Evolutionary conservation across 2,329 filamentous ascomycete species (phyloP).

Genomic region (Fusarium ambrosium): DNA sequence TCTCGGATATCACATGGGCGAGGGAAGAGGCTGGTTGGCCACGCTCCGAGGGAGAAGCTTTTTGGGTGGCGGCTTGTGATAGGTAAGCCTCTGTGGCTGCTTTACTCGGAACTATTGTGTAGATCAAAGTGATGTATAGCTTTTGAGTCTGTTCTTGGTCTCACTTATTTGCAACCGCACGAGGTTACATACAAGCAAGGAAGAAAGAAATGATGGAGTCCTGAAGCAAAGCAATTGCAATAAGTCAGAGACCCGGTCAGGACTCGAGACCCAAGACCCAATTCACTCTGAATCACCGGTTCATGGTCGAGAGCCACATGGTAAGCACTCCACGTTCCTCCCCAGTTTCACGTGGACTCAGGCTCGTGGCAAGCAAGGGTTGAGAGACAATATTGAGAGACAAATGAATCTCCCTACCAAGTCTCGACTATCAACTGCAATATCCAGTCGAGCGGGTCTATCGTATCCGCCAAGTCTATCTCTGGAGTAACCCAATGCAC

Average conservation of each 20-base stretch:
- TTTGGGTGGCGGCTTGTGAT: neutral
- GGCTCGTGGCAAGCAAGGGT: conserved; percentile 28
- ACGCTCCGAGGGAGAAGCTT: conserved; percentile 1
- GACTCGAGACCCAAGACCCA: conserved; percentile 12
- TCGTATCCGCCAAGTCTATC: conserved; percentile 7
- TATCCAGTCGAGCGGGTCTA: neutral
- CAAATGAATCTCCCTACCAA: conserved; percentile 6
- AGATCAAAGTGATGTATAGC: conserved; percentile 39
- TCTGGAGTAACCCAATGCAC: conserved; percentile 8
- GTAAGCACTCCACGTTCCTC: conserved; percentile 38
- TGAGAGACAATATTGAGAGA: conserved; percentile 22
- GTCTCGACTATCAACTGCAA: neutral
- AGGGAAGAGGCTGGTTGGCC: conserved; percentile 6
- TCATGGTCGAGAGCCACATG: conserved; percentile 27
- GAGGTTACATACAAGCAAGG: conserved; percentile 29
- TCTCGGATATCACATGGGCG: conserved; percentile 47
- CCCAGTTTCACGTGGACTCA: conserved; percentile 34
- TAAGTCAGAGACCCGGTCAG: conserved; percentile 1
- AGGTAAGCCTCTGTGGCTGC: conserved; percentile 22
- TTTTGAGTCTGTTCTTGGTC: conserved; percentile 22
- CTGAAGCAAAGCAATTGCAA: conserved; percentile 4
- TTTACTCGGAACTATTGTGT: conserved; percentile 33
- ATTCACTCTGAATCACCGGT: conserved; percentile 28
- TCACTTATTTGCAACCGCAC: conserved; percentile 22
- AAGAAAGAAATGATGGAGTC: conserved; percentile 25